phyloP scores from a whole-genome alignment of 129 eudicot genomes.

The Erigeron canadensis region DNA sequence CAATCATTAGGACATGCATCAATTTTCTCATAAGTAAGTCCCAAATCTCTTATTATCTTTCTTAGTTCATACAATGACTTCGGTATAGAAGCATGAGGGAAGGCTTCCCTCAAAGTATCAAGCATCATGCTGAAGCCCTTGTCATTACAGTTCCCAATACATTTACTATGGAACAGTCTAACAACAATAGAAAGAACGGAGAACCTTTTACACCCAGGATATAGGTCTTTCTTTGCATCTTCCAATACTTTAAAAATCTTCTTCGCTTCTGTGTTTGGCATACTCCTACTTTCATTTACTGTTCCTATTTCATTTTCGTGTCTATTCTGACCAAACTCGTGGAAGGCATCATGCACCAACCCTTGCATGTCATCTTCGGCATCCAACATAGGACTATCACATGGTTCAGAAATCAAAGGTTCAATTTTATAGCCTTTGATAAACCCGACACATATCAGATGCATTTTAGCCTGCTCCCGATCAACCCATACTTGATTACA shows the following conservation, averaged over 20 bases:
- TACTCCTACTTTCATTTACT: neutral
- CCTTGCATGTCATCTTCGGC: conserved; percentile 1
- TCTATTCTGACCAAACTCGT: neutral
- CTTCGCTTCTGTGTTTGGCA: neutral
- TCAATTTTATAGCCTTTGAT: neutral
- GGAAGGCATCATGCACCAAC: neutral
- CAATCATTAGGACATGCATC: conserved; percentile 3
- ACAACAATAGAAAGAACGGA: conserved; percentile 15
- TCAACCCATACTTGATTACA: conserved; percentile 1
- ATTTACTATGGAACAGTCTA: conserved; percentile 3
- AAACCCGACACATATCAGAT: conserved; percentile 6
- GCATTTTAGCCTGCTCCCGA: neutral
- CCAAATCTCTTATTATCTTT: neutral
- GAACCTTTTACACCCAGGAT: conserved; percentile 26
- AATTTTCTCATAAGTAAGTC: neutral
- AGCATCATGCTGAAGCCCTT: neutral
- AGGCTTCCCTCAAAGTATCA: neutral
- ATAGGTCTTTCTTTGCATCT: conserved; percentile 28
- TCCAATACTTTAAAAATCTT: conserved; percentile 19
- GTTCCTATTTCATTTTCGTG: neutral
- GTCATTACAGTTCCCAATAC: neutral
- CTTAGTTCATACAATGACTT: neutral
- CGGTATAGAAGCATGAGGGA: neutral
- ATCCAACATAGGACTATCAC: neutral
- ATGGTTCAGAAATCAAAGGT: neutral